phyloP scores from a whole-genome alignment of 2,329 filamentous ascomycete genomes.

The Penicillium brasilianum region DNA sequence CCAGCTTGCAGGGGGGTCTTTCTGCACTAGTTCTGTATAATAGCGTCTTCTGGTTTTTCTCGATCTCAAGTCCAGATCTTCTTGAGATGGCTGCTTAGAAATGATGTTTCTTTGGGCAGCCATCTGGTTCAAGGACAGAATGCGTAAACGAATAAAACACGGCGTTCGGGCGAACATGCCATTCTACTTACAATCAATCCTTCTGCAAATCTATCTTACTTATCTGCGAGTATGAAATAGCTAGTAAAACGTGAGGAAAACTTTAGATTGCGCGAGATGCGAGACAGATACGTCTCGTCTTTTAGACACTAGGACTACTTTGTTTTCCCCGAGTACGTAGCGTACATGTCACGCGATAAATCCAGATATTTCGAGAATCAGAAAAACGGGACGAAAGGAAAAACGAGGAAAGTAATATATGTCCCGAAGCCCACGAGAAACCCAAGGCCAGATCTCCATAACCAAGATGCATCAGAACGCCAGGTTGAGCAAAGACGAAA shows the following conservation, averaged over 20 bases:
- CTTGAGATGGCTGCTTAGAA: neutral
- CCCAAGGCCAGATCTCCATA: slow-evolving; percentile 39
- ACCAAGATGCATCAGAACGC: slow-evolving; percentile 44
- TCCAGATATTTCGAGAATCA: neutral
- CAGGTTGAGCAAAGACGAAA: slow-evolving; percentile 29
- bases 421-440: slow-evolving; percentile 29
- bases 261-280: neutral
- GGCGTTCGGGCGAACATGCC: neutral
- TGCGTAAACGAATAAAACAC: slow-evolving; percentile 8
- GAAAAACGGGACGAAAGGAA: slow-evolving; percentile 3
- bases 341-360: slow-evolving; percentile 5
- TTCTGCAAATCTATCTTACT: too few species aligned
- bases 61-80: neutral
- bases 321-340: slow-evolving; percentile 4
- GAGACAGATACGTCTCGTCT: neutral
- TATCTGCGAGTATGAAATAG: neutral
- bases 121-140: neutral
- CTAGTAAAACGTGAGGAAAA: neutral
- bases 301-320: slow-evolving; percentile 21
- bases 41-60: slow-evolving; percentile 25
- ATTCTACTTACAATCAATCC: too few species aligned
- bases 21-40: slow-evolving; percentile 25
- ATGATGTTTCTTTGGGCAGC: neutral
- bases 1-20: slow-evolving; percentile 5
- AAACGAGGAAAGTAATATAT: slow-evolving; percentile 12